Percentiles rank a stretch among this genome's conserved stretches.
Conservation (phyloP, 805 yeast species). For the Yamadazyma olivae region DNA sequence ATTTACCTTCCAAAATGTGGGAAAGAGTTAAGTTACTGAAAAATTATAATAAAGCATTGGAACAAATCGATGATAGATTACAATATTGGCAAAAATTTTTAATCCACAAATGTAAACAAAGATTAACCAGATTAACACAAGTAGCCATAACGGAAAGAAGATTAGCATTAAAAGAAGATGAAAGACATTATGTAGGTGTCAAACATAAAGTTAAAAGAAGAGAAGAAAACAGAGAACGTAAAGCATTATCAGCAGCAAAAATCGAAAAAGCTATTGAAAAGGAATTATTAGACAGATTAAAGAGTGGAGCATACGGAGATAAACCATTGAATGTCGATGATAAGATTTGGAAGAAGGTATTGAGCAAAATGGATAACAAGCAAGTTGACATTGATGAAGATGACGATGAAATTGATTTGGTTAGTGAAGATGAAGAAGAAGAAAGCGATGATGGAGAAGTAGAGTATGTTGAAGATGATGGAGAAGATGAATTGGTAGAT, state of each 20-base stretch:
- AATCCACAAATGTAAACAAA: slow-evolving; percentile 91
- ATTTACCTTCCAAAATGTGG: slow-evolving; percentile 92
- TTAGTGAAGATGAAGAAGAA: slow-evolving; percentile 30
- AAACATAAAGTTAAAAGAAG: slow-evolving; percentile 94
- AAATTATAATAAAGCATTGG: slow-evolving; percentile 82
- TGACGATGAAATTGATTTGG: slow-evolving; percentile 50
- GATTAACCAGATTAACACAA: slow-evolving; percentile 91
- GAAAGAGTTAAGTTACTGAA: slow-evolving; percentile 88
- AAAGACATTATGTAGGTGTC: slow-evolving; percentile 88
- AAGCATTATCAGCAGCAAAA: slow-evolving; percentile 94
- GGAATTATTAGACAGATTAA: slow-evolving; percentile 89
- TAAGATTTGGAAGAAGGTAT: slow-evolving; percentile 89
- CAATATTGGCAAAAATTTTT: slow-evolving; percentile 91
- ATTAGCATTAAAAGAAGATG: slow-evolving; percentile 84
- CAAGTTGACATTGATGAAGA: slow-evolving; percentile 64
- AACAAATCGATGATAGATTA: slow-evolving; percentile 83
- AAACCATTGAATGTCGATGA: slow-evolving; percentile 97
- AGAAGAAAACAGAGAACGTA: slow-evolving; percentile 91
- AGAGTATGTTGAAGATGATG: slow-evolving; percentile 89
- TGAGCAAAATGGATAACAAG: slow-evolving; percentile 65
- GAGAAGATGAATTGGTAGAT: slow-evolving; percentile 85
- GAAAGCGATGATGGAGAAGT: slow-evolving; percentile 69
- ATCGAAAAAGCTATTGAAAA: slow-evolving; percentile 95
- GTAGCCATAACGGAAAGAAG: slow-evolving; percentile 95
- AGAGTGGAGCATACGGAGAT: slow-evolving; percentile 98